Conservation (phyloP, 805 yeast species). For the Yarrowia sp. region DNA sequence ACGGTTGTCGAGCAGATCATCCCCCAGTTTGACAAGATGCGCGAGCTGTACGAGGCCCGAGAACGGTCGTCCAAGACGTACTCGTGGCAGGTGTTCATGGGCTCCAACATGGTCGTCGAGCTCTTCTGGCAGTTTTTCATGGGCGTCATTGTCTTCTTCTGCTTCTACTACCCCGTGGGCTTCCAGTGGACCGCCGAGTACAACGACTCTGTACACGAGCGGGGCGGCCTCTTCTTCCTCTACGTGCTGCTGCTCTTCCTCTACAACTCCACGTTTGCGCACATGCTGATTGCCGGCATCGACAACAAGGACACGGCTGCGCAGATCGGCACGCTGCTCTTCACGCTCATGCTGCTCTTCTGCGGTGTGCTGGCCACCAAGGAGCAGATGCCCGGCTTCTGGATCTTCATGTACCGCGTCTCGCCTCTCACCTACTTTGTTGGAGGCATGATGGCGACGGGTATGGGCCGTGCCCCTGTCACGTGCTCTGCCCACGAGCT, state of each 20-base stretch:
- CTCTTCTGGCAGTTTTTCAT: slow-evolving; percentile 60
- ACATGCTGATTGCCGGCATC: slow-evolving; percentile 46
- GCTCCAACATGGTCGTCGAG: slow-evolving; percentile 65
- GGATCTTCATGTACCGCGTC: slow-evolving; percentile 75
- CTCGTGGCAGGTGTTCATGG: slow-evolving; percentile 62
- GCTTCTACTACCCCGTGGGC: slow-evolving; percentile 69
- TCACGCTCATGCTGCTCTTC: slow-evolving; percentile 56
- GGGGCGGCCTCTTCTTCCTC: slow-evolving; percentile 44
- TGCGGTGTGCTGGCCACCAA: slow-evolving; percentile 63
- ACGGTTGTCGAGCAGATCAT: slow-evolving; percentile 61
- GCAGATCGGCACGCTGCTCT: slow-evolving; percentile 52
- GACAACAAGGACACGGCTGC: slow-evolving; percentile 51
- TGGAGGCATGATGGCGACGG: slow-evolving; percentile 49
- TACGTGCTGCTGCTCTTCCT: slow-evolving; percentile 48
- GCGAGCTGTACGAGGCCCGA: slow-evolving; percentile 67
- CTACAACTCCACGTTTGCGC: slow-evolving; percentile 40
- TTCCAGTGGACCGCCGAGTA: slow-evolving; percentile 57
- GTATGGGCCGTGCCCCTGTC: slow-evolving; percentile 49
- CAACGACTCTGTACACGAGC: slow-evolving; percentile 44
- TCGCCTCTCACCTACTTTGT: slow-evolving; percentile 68
- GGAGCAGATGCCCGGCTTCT: slow-evolving; percentile 64
- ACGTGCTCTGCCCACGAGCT: slow-evolving; percentile 51
- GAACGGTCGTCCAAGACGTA: slow-evolving; percentile 72
- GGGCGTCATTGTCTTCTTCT: slow-evolving; percentile 61
- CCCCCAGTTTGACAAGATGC: slow-evolving; percentile 57